Evolutionary conservation across 805 yeast species (phyloP).

Genomic region (Suhomyces vadensis): DNA sequence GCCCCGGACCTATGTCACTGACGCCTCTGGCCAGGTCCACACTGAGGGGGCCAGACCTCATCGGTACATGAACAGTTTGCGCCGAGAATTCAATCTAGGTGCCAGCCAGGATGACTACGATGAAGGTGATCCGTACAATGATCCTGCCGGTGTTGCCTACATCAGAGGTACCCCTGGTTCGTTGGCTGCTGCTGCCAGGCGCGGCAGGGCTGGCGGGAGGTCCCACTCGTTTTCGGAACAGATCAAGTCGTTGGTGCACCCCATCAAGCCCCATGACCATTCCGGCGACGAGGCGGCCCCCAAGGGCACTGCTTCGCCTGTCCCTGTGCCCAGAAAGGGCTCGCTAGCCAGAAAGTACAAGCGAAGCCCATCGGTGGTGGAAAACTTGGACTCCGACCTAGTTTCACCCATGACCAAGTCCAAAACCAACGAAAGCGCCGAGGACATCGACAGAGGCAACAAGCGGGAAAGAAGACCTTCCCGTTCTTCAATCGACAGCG

Average conservation of each 20-base stretch:
- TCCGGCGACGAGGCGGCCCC: neutral
- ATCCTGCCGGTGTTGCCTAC: slow-evolving; percentile 15
- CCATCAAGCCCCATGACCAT: slow-evolving; percentile 16
- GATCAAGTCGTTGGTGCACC: slow-evolving; percentile 34
- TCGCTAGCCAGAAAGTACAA: slow-evolving; percentile 7
- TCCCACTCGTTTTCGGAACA: slow-evolving; percentile 25
- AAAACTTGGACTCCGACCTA: slow-evolving; percentile 25
- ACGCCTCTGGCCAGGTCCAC: neutral
- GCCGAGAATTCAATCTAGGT: slow-evolving; percentile 20
- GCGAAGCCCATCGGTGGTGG: slow-evolving; percentile 9
- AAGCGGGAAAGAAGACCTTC: slow-evolving; percentile 36
- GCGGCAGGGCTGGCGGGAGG: slow-evolving; percentile 16
- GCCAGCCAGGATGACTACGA: slow-evolving; percentile 20
- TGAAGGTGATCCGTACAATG: slow-evolving; percentile 8
- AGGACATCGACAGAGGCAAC: slow-evolving; percentile 6
- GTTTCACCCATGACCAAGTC: slow-evolving; percentile 31
- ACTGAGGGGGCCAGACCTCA: slow-evolving; percentile 5
- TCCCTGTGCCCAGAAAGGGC: neutral
- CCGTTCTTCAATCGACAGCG: slow-evolving; percentile 53
- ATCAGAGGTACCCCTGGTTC: slow-evolving; percentile 17
- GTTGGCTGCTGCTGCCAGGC: slow-evolving; percentile 20
- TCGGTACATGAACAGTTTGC: slow-evolving; percentile 16
- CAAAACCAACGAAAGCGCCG: slow-evolving; percentile 19
- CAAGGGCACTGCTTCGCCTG: neutral
- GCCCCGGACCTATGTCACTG: slow-evolving; percentile 5